Evolutionary conservation across 208 protist genomes (phyloP).

Genomic region (Kentomonas sorsogonicus): DNA sequence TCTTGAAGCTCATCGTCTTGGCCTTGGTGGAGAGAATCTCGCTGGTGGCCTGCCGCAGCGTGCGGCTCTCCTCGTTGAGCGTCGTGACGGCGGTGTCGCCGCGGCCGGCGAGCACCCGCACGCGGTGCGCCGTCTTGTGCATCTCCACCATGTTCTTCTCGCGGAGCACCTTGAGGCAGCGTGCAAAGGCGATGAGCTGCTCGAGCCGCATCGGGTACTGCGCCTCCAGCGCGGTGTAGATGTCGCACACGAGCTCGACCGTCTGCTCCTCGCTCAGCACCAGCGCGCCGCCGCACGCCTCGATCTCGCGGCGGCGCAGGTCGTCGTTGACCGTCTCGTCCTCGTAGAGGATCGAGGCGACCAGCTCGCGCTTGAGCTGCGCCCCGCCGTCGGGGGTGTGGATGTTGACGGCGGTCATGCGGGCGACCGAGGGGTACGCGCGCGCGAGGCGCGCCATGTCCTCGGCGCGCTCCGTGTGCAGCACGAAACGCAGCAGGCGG

Average conservation of each 20-base stretch:
- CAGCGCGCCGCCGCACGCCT: constrained; percentile 4
- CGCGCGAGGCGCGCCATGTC: constrained; percentile 26
- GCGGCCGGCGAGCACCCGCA: constrained; percentile 13
- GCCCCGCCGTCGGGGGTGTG: constrained; percentile 15
- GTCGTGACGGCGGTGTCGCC: constrained; percentile 9
- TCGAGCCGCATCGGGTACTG: constrained; percentile 19
- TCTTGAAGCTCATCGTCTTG: constrained; percentile 10
- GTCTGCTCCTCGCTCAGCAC: constrained; percentile 14
- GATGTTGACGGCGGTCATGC: constrained; percentile 26
- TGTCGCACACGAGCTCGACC: constrained; percentile 18
- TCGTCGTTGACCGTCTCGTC: constrained; percentile 6
- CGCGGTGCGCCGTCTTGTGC: background rate
- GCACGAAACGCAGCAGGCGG: constrained; percentile 46
- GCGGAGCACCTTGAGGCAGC: constrained; percentile 19
- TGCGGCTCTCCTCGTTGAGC: constrained; percentile 1
- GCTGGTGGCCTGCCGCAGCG: constrained; percentile 9
- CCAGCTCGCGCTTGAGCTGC: constrained; percentile 36
- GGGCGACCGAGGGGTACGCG: constrained; percentile 38
- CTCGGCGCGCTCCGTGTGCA: constrained; percentile 32
- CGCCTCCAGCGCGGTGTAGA: constrained; percentile 17
- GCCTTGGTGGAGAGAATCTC: constrained; percentile 8
- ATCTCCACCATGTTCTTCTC: constrained; percentile 2
- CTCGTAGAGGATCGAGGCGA: constrained; percentile 21
- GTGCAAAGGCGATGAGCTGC: constrained; percentile 37
- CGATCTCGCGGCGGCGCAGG: constrained; percentile 1